Base-by-base conservation (phyloP, 164 flowering plant species). In the Berberis thunbergii region DNA sequence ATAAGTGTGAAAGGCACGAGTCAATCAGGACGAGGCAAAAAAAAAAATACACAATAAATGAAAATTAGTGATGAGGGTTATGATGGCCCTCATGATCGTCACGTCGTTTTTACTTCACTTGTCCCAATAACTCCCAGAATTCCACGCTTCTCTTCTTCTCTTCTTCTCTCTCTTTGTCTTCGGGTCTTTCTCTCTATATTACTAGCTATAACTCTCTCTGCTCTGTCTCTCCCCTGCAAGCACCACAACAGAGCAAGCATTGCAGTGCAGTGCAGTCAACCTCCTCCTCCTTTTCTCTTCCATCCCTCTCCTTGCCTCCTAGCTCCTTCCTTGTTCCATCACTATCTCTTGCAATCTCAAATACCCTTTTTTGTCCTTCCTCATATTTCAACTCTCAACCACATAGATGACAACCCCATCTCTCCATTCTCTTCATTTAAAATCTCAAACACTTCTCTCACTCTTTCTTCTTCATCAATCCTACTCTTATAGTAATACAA, bases 1-100 rank as follows among this genome's bases (percentile, higher is more conserved):
- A 84, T 77, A 77, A 75, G 82, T 71, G 80, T 83, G 92, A 83
- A 83, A 86, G 81, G 87, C 83, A 84, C 84, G 78, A 69, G 82
- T 79, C 87, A 67, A 26, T 26, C 26, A 26, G 26, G 26, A 26
- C 68, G 65, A 52, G 58, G 39, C 42, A 66, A 76, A 75, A 26
- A 26, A 26, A 26, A 26, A 26, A 26, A 26, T 26, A 26, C 26
- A 52, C 75, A 83, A 77, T 86, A 77, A 86, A 83, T 82, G 81
- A 69, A 76, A 54, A 48, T 48, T 48, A 53, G 66, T 70, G 78
- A 71, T 62, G 81, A 76, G 77, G 76, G 73, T 71, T 75, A 78
- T 82, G 79, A 80, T 82, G 70, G 62, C 68, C 70, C 82, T 80
- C 80, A 79, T 79, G 69, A 84, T 87, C 90, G 90, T 87, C 90